Conservation (phyloP, 768 basidiomycete genomes). For the Mycena floridula region DNA sequence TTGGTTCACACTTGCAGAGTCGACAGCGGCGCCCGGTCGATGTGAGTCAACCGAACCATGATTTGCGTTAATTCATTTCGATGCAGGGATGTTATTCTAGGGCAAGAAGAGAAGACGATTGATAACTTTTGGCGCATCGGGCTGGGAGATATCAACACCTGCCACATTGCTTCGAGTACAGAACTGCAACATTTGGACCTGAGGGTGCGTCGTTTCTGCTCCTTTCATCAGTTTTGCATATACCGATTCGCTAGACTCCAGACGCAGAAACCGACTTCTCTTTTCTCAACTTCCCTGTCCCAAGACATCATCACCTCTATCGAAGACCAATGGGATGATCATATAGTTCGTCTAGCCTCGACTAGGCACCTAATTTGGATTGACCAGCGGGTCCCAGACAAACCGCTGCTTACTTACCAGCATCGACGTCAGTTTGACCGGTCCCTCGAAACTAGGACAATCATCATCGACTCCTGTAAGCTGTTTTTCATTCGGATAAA, state of each 20-base stretch:
- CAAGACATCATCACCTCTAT: constrained; percentile 47
- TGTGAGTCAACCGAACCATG: too few species aligned
- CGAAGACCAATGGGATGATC: constrained; percentile 34
- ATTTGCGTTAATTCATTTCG: too few species aligned
- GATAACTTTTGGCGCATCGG: constrained; percentile 52
- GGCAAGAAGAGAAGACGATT: too few species aligned
- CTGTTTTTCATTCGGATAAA: too few species aligned
- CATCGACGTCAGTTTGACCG: constrained; percentile 60
- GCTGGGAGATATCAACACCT: constrained; percentile 19
- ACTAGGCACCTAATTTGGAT: constrained; percentile 66
- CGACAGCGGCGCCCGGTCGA: constrained; percentile 24
- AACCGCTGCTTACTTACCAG: constrained; percentile 53
- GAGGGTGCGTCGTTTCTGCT: constrained; percentile 37
- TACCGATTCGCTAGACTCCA: too few species aligned
- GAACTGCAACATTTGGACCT: constrained; percentile 43
- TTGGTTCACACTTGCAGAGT: constrained; percentile 40
- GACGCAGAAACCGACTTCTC: too few species aligned
- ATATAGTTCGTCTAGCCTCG: constrained; percentile 48
- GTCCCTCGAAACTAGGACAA: constrained; percentile 39
- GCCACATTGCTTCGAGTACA: constrained; percentile 41
- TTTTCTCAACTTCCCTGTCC: too few species aligned
- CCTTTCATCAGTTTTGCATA: too few species aligned
- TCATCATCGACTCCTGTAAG: too few species aligned
- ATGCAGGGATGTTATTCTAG: too few species aligned
- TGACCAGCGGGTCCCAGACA: constrained; percentile 51